Base-by-base conservation (phyloP, 2,329 filamentous ascomycete genomes). In the Proliferodiscus dingleyae region DNA sequence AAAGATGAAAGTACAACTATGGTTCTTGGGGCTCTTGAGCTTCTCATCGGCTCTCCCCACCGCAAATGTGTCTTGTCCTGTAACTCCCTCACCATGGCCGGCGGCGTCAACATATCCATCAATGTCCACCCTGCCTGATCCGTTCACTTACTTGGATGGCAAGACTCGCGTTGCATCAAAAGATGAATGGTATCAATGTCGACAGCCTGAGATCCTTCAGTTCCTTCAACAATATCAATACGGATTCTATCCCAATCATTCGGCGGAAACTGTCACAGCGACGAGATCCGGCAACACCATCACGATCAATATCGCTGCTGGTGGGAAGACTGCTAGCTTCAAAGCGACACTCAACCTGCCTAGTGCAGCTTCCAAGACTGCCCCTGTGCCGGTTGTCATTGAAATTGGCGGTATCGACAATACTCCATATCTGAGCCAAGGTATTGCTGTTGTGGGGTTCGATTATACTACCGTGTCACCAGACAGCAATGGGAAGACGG, bases 201-300 rank as follows among this genome's bases (percentile, higher is more conserved):
- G 71, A 3, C 70, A 71, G 54, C 72, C 71, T 0, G 71, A 75
- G 61, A 71, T 75, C 42, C n/a, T 74, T 30, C 63, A 68, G 47
- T 56, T 75, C 52, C 61, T 75, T 16, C 71, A 75, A 51, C 68
- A 74, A 49, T 74, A 75, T 59, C 71, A 75, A 59, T 74, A 66
- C 52, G 72, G 72, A 7, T 73, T 71, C 58, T 75, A 75, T 54
- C 71, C 72, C 0, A 71, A 75, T 53, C 71, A 72, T 50, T 61
- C 63, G 3, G 60, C 63, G 26, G 72, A 75, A 47, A 73, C 64
- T 3, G 70, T 75, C 6, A 67, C 66, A 10, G 70, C 71, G 4
- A 72, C 71, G 11, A 66, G 71, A 19, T 70, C 64, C 47, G 71
- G 71, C 2, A 71, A 64, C 42, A 68, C 65, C 1, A 53, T 74